phyloP scores from a whole-genome alignment of 305 asterid genomes.

The Salvia sclarea region DNA sequence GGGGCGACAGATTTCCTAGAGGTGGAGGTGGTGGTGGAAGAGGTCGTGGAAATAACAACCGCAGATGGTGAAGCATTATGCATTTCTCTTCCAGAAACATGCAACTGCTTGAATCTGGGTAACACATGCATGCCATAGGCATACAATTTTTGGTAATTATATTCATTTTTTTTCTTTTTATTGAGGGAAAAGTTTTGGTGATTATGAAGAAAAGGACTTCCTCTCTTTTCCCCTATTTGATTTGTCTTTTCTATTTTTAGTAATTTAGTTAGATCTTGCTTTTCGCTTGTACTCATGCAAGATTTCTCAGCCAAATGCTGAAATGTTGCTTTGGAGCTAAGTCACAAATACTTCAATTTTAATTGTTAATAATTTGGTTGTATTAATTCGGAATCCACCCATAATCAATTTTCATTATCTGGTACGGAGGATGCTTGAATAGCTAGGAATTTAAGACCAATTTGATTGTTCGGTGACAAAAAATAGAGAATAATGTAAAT shows the following conservation, averaged over 20 bases:
- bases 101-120: neutral
- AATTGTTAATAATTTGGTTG: no score
- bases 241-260: neutral
- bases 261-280: neutral
- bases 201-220: neutral
- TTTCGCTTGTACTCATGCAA: neutral
- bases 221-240: neutral
- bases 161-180: neutral
- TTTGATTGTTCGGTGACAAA: no score
- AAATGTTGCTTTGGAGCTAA: neutral
- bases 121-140: slow-evolving; percentile 12
- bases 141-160: slow-evolving; percentile 29
- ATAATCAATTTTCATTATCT: no score
- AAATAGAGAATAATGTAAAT: no score
- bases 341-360: no score
- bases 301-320: neutral
- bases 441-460: no score
- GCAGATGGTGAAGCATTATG: slow-evolving; percentile 57
- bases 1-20: slow-evolving; percentile 23
- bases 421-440: no score
- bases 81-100: neutral
- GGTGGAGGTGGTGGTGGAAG: slow-evolving; percentile 44
- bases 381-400: no score
- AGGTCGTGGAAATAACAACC: slow-evolving; percentile 44
- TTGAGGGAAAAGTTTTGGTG: neutral